A percentile compares a stretch with the other conserved stretches of the same genome.
Evolutionary conservation across 1,284 basidiomycete genomes (phyloP).

Genomic region (Hortiboletus rubellus): DNA sequence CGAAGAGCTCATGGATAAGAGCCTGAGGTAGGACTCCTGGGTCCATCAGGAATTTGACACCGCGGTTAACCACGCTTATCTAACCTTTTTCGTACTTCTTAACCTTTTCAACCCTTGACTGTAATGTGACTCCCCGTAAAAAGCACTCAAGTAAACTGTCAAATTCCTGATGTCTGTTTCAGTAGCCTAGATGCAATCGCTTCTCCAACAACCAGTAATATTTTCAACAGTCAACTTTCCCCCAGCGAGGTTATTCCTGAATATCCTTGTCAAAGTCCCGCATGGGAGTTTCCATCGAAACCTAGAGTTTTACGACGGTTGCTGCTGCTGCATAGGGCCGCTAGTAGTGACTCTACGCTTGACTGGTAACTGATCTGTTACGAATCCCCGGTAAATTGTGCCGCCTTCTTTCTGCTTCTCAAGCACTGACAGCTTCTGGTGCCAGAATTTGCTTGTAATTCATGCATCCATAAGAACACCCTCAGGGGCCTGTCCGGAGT

Average conservation of each 20-base stretch:
- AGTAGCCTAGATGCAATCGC: not conserved
- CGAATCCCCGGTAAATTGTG: conserved; percentile 5
- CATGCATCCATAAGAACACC: conserved; percentile 3
- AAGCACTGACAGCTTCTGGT: not conserved
- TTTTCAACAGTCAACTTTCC: not conserved
- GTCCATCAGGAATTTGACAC: too few species aligned
- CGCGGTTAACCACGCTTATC: too few species aligned
- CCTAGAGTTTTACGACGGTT: not conserved
- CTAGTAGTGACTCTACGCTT: not conserved
- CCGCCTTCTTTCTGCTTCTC: not conserved
- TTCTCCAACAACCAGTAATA: not conserved
- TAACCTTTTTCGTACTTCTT: too few species aligned
- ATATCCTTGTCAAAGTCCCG: conserved; percentile 9
- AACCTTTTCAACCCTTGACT: too few species aligned
- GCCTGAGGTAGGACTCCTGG: not conserved
- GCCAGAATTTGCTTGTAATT: not conserved
- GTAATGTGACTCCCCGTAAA: not conserved
- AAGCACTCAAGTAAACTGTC: too few species aligned
- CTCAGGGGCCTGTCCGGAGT: not conserved
- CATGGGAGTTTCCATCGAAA: not conserved
- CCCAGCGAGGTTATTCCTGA: not conserved
- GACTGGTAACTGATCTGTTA: not conserved
- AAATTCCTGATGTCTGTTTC: too few species aligned
- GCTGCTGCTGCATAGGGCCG: not conserved
- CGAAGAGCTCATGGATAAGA: conserved; percentile 15